A percentile compares a stretch with the other conserved stretches of the same genome.
Evolutionary conservation across 805 yeast species (phyloP).

Genomic region (Ogataea paraovalis): DNA sequence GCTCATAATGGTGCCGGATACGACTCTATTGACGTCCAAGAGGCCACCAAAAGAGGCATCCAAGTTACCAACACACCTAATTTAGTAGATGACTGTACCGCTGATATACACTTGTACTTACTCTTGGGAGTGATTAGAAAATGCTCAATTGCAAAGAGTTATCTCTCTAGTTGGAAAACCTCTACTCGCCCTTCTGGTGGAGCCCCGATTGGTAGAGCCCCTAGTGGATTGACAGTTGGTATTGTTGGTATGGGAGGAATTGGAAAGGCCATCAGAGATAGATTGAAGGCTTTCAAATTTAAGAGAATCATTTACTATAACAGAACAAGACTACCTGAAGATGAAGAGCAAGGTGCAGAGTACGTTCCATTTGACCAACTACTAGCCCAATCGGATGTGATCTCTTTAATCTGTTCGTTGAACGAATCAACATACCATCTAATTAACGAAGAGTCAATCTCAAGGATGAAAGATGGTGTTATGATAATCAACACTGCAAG

Average conservation of each 20-base stretch:
- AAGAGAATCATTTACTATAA: not conserved
- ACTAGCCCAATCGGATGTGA: not conserved
- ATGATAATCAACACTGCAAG: not conserved
- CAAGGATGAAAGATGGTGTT: not conserved
- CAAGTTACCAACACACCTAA: not conserved
- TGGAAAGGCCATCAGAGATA: not conserved
- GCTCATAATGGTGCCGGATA: constrained; percentile 1
- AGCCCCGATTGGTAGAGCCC: not conserved
- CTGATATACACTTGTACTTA: not conserved
- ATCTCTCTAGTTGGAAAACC: not conserved
- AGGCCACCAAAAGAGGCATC: not conserved
- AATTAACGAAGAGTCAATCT: not conserved
- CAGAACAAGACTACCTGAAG: not conserved
- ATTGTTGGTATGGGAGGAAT: not conserved
- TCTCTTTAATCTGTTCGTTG: not conserved
- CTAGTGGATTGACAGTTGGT: not conserved
- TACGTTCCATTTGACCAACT: not conserved
- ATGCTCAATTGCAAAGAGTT: not conserved
- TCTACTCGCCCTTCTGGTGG: not conserved
- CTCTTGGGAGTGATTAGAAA: not conserved
- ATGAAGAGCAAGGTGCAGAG: not conserved
- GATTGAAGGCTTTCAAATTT: not conserved
- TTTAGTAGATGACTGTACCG: not conserved
- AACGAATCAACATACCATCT: not conserved
- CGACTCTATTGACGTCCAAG: not conserved